phyloP scores from a whole-genome alignment of 2,329 filamentous ascomycete genomes.

The Penicillium carneum region DNA sequence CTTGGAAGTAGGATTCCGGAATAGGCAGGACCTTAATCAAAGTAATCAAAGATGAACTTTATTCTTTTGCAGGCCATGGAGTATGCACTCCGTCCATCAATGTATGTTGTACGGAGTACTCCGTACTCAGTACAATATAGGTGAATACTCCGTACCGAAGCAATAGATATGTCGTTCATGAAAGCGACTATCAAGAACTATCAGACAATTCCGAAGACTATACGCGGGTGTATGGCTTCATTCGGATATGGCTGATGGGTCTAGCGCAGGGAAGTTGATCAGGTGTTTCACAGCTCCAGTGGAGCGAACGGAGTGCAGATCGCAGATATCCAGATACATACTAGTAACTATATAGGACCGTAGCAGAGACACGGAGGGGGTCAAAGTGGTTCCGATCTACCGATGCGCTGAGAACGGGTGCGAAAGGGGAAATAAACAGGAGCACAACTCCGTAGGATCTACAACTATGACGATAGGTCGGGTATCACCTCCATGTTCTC shows the following conservation, averaged over 20 bases:
- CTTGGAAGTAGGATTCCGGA: slow-evolving; percentile 11
- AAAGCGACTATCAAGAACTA: slow-evolving; percentile 15
- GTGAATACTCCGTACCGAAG: neutral
- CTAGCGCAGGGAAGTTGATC: slow-evolving; percentile 7
- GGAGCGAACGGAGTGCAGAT: slow-evolving; percentile 16
- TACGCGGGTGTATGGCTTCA: slow-evolving; percentile 16
- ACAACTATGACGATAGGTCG: slow-evolving; percentile 14
- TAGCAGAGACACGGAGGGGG: neutral
- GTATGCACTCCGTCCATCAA: neutral
- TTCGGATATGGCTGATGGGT: slow-evolving; percentile 5
- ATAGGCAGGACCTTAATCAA: slow-evolving; percentile 29
- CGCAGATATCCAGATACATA: slow-evolving; percentile 9
- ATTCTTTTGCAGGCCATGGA: neutral
- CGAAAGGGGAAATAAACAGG: slow-evolving; percentile 3
- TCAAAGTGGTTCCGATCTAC: slow-evolving; percentile 1
- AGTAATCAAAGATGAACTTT: slow-evolving; percentile 17
- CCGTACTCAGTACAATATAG: neutral
- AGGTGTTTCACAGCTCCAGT: slow-evolving; percentile 15
- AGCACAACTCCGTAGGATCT: slow-evolving; percentile 8
- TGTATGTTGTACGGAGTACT: no score
- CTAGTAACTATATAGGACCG: neutral
- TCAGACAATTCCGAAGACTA: slow-evolving; percentile 8
- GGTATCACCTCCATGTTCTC: slow-evolving; percentile 11
- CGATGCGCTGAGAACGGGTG: neutral
- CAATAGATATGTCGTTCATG: neutral